Evolutionary conservation across 2,329 filamentous ascomycete species (phyloP), one percentile per base, ranked within the genome.

Genomic region (Anthostomella pinea): DNA sequence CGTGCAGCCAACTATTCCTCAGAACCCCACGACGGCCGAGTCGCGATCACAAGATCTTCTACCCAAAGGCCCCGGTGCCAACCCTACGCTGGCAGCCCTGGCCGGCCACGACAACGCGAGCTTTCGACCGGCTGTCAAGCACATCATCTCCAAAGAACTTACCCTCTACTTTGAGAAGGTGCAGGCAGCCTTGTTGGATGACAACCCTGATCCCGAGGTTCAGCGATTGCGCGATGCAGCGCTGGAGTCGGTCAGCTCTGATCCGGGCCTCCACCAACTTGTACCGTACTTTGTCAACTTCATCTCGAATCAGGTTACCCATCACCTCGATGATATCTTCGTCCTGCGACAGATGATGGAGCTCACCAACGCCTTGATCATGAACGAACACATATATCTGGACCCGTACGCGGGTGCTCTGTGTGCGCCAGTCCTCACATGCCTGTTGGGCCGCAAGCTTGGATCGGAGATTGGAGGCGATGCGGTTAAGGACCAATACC

Each of bases 131-230:
- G 75, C 90, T 9, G 90, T 98, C 48, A 97, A 97, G 66, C 93
- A 98, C 59, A 85, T 96, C 31, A 78, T 98, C 28, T 95, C 88
- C 48, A 95, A 95, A 65, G 93, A 98, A 66, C 79, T 97, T 15
- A 89, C 95, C 46, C 79, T 97, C 21, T 96, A 96, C 69, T 98
- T 97, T 58, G 89, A 96, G 59, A 95, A 95, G 64, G 88, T 97
- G 41, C 90, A 89, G 61, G 78, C 78, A 33, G 91, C 93, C 8
- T 77, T 98, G 30, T 75, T 96, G 41, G 88, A 97, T 62, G 87
- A 94, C 50, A 83, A 81, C 33, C 87, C 87, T 10, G 89, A 95
- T 46, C 85, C 94, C 46, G 79, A 83, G 51, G 78, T 81, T 28
- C 68, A 74, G 15, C 68, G 76, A 13, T 82, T 95, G 58, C 84